These are phyloP conservation scores for Citrus medica DNA, from an alignment of 345 rosid species.

Conservation along the genomic window DNA sequence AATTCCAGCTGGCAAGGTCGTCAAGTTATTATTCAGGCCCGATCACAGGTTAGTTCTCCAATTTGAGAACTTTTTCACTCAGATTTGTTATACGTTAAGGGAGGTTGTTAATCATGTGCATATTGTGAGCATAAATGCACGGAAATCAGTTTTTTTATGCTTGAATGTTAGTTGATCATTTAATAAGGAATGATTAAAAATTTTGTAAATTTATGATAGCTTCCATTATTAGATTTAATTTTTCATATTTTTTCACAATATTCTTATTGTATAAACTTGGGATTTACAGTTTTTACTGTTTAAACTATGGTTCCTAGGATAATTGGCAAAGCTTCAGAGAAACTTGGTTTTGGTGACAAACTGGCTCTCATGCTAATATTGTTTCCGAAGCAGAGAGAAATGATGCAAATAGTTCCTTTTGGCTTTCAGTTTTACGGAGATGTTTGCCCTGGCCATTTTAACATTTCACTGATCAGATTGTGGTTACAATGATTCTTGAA, in stretches of 20 bases:
- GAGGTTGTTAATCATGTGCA: neutral
- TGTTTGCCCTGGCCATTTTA: neutral
- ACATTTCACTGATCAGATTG: neutral
- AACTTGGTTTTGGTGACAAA: neutral
- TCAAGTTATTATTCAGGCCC: constrained; percentile 1
- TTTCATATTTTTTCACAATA: neutral
- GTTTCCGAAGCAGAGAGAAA: neutral
- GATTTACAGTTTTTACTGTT: neutral
- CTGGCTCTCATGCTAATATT: neutral
- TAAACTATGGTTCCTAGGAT: neutral
- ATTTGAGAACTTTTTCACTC: neutral
- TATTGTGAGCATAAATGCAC: neutral
- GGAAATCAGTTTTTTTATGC: no score
- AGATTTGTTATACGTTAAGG: neutral
- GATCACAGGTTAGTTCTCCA: constrained; percentile 6
- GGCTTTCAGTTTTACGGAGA: neutral
- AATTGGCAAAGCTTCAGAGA: neutral
- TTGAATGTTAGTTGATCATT: neutral
- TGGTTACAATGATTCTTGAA: neutral
- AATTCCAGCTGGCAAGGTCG: neutral
- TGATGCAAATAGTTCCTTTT: neutral
- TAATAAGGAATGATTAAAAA: neutral
- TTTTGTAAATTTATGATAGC: neutral
- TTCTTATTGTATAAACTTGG: neutral
- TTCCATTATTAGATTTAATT: neutral